A percentile compares a stretch with the other conserved stretches of the same genome.
Evolutionary conservation across 352 stramenopile species (phyloP).

Genomic region (Ophiocytium majus): DNA sequence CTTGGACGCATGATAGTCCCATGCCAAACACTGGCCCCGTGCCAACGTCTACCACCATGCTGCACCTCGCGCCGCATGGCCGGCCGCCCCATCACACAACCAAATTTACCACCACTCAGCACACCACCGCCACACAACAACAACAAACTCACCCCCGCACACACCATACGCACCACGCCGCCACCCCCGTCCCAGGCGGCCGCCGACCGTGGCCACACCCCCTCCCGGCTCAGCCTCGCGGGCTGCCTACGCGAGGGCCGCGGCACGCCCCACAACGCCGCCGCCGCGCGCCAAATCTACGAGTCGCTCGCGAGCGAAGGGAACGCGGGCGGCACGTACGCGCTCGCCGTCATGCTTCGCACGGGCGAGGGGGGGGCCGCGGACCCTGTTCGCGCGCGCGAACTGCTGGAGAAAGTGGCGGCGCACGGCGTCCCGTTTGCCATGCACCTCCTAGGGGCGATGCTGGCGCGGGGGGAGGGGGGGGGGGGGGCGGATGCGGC

Average conservation of each 20-base stretch:
- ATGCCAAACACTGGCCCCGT: too few relatives aligned
- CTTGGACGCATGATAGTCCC: too few relatives aligned
- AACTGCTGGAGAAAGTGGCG: neutral
- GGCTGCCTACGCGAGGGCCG: neutral
- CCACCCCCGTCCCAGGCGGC: neutral
- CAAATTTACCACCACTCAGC: too few relatives aligned
- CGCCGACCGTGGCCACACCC: neutral
- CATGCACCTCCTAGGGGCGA: conserved; percentile 1
- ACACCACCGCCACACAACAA: too few relatives aligned
- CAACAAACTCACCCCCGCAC: too few relatives aligned
- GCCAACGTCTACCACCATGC: too few relatives aligned
- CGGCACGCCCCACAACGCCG: neutral
- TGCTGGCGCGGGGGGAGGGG: neutral
- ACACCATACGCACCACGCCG: too few relatives aligned
- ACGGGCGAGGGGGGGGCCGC: neutral
- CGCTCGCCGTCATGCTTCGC: conserved; percentile 4
- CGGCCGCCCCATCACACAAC: too few relatives aligned
- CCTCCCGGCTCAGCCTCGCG: neutral
- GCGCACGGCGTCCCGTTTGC: neutral
- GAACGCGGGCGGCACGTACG: neutral
- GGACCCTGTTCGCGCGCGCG: neutral
- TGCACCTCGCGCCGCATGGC: too few relatives aligned
- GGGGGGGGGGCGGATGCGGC: neutral
- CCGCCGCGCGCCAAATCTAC: neutral
- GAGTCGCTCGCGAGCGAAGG: neutral